Conservation (phyloP, 2,329 filamentous ascomycete genomes). For the Colletotrichum sp. region DNA sequence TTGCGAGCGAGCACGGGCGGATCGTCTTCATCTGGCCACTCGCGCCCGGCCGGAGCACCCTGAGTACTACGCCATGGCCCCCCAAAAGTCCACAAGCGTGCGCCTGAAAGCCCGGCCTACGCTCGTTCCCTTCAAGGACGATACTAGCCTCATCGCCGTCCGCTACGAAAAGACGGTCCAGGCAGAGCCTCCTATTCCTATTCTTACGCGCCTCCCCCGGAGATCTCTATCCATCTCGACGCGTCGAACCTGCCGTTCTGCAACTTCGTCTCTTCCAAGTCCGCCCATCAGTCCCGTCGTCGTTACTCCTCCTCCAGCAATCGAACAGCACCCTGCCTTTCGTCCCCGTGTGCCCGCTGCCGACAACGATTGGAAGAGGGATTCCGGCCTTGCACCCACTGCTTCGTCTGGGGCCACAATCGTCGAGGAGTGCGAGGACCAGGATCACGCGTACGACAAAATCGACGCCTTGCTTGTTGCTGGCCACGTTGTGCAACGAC, state of each 20-base stretch:
- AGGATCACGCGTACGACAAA: conserved; percentile 34
- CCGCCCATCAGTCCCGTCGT: conserved; percentile 31
- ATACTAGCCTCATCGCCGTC: conserved; percentile 56
- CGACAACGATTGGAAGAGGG: conserved; percentile 54
- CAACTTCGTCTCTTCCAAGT: conserved; percentile 9
- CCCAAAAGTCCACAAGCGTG: conserved; percentile 46
- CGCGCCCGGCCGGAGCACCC: background rate
- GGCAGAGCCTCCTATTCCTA: conserved; percentile 61
- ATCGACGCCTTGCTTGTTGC: background rate
- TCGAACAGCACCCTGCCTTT: conserved; percentile 60
- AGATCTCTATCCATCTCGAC: conserved; percentile 25
- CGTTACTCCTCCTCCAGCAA: conserved; percentile 37
- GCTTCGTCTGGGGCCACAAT: conserved; percentile 44
- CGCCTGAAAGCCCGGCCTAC: conserved; percentile 45
- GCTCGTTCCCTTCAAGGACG: conserved; percentile 49
- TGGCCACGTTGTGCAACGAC: conserved; percentile 6
- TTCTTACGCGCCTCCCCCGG: conserved; percentile 49
- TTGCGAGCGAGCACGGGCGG: conserved; percentile 4
- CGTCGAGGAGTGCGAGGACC: conserved; percentile 44
- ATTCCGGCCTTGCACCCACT: conserved; percentile 58
- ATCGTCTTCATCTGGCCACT: background rate
- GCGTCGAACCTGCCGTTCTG: conserved; percentile 11
- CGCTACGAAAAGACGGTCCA: conserved; percentile 67
- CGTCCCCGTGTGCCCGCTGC: conserved; percentile 31
- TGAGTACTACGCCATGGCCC: conserved; percentile 33